Base-by-base conservation (phyloP, 495 filamentous ascomycete genomes). In the Jackrogersella multiformis region DNA sequence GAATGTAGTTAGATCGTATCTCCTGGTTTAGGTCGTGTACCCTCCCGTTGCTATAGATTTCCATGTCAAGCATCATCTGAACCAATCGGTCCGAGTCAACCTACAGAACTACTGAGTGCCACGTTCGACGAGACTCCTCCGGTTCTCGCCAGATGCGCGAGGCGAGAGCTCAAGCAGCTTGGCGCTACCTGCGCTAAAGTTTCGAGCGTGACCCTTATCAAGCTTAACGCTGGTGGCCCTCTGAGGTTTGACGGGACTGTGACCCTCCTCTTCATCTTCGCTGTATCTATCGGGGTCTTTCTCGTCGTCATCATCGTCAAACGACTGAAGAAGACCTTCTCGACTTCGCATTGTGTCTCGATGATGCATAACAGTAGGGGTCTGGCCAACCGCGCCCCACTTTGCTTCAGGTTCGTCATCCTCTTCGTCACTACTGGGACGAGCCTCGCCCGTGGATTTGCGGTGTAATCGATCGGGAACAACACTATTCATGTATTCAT, bases 151-250 rank as follows among this genome's bases (percentile, higher is more conserved):
- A 9, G 82, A 84, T 42, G 73, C 71, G 5, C 84, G 78, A 30
- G 83, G 81, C 1, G 84, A 85, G 24, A 92, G 79, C 55, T 91
- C 86, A 34, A 92, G 73, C 10, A 93, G 76, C 71, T 85, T 88
- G 4, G 90, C 89, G 74, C 88, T 91, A 20, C 90, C 91, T 16
- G 89, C 89, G 58, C 89, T 92, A 66, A 91, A 86, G 46, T 88
- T 88, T n/a, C 89, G 79, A 16, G 76, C 84, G 70, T 93, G 90
- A 2, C 82, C 78, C 64, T 83, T 86, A 28, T 84, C 87, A 53
- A 87, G 78, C 61, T 88, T 85, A 41, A 91, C 76, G 69, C 89
- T 90, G 8, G 86, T 86, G 12, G 90, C 87, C 56, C 89, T 85
- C 71, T 73, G 34, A 78, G 83, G 15, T 62, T 77, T 61, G 74